Percentiles rank a stretch among this genome's conserved stretches.
Conservation (phyloP, 1,139 yeast genomes). For the Yamadazyma siamensis region DNA sequence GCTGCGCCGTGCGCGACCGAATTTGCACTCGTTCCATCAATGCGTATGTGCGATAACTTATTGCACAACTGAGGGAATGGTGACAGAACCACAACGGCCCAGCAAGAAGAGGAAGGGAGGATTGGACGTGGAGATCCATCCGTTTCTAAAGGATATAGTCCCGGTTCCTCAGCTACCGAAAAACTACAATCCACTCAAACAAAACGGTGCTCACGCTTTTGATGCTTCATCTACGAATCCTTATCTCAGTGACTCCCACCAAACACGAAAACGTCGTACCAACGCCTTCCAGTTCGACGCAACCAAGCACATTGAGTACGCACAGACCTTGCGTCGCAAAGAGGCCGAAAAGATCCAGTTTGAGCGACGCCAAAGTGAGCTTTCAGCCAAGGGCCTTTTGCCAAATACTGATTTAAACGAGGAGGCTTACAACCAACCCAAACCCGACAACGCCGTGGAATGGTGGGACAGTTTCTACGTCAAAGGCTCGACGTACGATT, state of each 20-base stretch:
- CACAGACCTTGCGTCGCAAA: slow-evolving; percentile 34
- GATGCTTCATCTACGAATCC: slow-evolving; percentile 52
- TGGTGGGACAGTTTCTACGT: slow-evolving; percentile 78
- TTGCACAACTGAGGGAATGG: no score
- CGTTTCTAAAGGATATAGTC: slow-evolving; percentile 42
- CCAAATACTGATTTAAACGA: slow-evolving; percentile 53
- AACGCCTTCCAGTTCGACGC: slow-evolving; percentile 47
- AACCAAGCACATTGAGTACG: slow-evolving; percentile 63
- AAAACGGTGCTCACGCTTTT: slow-evolving; percentile 29
- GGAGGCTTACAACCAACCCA: slow-evolving; percentile 38
- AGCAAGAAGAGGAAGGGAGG: no score
- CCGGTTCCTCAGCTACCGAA: slow-evolving; percentile 22
- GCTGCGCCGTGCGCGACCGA: no score
- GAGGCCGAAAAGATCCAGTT: slow-evolving; percentile 12
- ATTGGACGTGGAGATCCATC: slow-evolving; percentile 57
- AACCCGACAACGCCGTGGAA: slow-evolving; percentile 57
- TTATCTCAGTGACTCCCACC: slow-evolving; percentile 46
- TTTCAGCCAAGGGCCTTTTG: slow-evolving; percentile 40
- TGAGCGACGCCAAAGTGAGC: slow-evolving; percentile 8
- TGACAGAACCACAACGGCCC: background rate
- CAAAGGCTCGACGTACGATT: slow-evolving; percentile 23
- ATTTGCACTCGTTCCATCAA: no score
- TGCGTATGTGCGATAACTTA: no score
- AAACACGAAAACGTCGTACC: slow-evolving; percentile 14
- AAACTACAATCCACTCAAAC: slow-evolving; percentile 27